Evolutionary conservation across 495 filamentous ascomycete genomes (phyloP), one percentile per base, ranked within the genome.

Genomic region (Aspergillus coremiiformis): DNA sequence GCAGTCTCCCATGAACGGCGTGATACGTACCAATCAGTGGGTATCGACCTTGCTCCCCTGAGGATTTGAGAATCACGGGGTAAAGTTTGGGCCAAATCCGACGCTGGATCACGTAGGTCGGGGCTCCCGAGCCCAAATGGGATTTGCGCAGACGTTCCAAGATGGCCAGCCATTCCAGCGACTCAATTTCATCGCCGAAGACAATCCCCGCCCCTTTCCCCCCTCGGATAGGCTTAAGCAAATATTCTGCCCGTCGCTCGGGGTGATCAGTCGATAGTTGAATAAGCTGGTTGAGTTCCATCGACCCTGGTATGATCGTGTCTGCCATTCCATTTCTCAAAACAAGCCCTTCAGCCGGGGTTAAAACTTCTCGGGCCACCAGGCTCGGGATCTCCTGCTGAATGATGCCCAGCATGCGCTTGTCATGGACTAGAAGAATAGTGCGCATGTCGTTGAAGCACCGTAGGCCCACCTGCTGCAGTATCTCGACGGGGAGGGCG

Each of bases 391-490:
- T 47, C 39, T 77, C 71, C 52, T 72, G 62, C 14, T 26, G 56
- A 0, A 77, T 45, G 19, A 77, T 58, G 7, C 71, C 70, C 1
- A 77, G 56, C 63, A 77, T 71, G 3, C 74, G 61, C 55, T 77
- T 77, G 47, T 76, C 74, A 49, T 76, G 74, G 8, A 63, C 58
- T 3, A 77, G 61, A 4, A 71, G 60, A 7, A 77, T 59, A 9
- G 66, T 71, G 7, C 72, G 64, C 35, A 77, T 59, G 47, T 77
- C 70, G 30, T 77, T 75, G 44, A 66, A 66, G 49, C 72, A 71
- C 5, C 63, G 52, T 6, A 61, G 29, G 10, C 59, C 61, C 15
- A 75, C 17, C 19, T 71, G 57, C 0, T 52, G 64, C 7, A 63
- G 55, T 41, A 73, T 56, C 17, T 73, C 65, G 0, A 47, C 42